phyloP scores from a whole-genome alignment of 148 eudicot species.

The Salicornia ramosissima region DNA sequence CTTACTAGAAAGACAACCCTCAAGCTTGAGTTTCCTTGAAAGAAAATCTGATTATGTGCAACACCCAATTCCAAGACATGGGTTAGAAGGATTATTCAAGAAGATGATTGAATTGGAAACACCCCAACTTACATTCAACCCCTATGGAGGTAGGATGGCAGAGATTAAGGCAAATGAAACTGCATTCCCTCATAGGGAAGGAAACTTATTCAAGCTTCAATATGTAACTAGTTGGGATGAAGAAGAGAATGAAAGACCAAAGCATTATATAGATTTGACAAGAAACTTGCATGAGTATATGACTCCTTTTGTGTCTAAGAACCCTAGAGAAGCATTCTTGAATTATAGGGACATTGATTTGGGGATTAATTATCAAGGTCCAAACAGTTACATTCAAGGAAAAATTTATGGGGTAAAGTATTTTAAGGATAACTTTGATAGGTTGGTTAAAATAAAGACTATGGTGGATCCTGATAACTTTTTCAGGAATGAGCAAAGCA shows the following conservation, averaged over 20 bases:
- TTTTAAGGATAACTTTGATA: constrained; percentile 34
- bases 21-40: constrained; percentile 5
- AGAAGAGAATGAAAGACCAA: not conserved
- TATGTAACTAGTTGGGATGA: constrained; percentile 30
- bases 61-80: constrained; percentile 28
- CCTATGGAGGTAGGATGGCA: constrained; percentile 40
- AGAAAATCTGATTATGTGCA: constrained; percentile 39
- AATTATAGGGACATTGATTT: constrained; percentile 41
- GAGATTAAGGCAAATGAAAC: constrained; percentile 23
- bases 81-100: constrained; percentile 29
- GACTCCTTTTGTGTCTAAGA: constrained; percentile 37
- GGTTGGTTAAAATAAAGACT: constrained; percentile 37
- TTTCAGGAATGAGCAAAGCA: constrained; percentile 44
- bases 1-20: constrained; percentile 1
- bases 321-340: constrained; percentile 34
- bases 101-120: constrained; percentile 22
- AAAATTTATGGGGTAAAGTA: constrained; percentile 37
- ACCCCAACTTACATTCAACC: constrained; percentile 27
- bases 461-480: constrained; percentile 37
- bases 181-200: constrained; percentile 41
- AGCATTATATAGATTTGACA: constrained; percentile 10
- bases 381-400: constrained; percentile 23
- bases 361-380: constrained; percentile 24
- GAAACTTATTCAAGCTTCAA: constrained; percentile 37
- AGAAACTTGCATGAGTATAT: constrained; percentile 26